These are phyloP conservation scores for Leccinum boreale DNA, from an alignment of 768 basidiomycete species.

Conservation along the genomic window DNA sequence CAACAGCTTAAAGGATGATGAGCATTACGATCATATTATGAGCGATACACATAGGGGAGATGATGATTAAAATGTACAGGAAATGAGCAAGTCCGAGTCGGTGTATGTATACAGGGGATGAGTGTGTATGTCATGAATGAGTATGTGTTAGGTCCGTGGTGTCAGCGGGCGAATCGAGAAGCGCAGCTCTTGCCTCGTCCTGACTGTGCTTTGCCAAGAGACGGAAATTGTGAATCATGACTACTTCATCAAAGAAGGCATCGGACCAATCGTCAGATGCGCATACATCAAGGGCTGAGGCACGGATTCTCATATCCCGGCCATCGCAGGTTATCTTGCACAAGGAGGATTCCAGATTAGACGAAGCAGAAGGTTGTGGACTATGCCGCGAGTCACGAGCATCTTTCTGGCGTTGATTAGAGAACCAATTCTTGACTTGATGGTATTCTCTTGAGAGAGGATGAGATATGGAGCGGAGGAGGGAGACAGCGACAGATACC, in stretches of 20 bases:
- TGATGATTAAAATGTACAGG: slow-evolving; percentile 35
- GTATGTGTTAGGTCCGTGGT: slow-evolving; percentile 24
- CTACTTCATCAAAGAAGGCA: slow-evolving; percentile 56
- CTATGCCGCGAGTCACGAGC: slow-evolving; percentile 36
- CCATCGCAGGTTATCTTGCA: slow-evolving; percentile 35
- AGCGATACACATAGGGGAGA: slow-evolving; percentile 30
- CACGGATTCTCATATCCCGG: slow-evolving; percentile 45
- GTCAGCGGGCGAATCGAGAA: slow-evolving; percentile 23
- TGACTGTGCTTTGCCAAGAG: slow-evolving; percentile 37
- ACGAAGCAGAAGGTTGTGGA: slow-evolving; percentile 30
- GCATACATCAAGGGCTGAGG: slow-evolving; percentile 44
- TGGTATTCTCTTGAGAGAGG: slow-evolving; percentile 44
- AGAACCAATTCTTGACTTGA: slow-evolving; percentile 68
- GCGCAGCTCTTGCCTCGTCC: slow-evolving; percentile 31
- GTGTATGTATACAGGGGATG: slow-evolving; percentile 31
- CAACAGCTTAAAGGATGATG: slow-evolving; percentile 18
- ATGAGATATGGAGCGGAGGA: slow-evolving; percentile 2
- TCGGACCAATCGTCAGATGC: slow-evolving; percentile 53
- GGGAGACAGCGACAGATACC: slow-evolving; percentile 35
- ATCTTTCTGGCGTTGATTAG: slow-evolving; percentile 56
- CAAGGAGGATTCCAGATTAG: slow-evolving; percentile 34
- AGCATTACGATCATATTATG: slow-evolving; percentile 32
- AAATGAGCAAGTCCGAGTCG: slow-evolving; percentile 19
- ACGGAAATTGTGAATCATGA: slow-evolving; percentile 55
- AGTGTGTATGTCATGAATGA: slow-evolving; percentile 23